These are phyloP conservation scores for carrot (Daucus carota) DNA, from an alignment of 129 eudicot species.

Conservation along the genomic window DH1_v3.0 NC_030386.2:22924001-22924500, in stretches of 20 bases:
- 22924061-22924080: conserved; percentile 79
- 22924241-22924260: conserved; percentile 69
- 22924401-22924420: background rate
- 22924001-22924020: conserved; percentile 52
- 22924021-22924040: conserved; percentile 36
- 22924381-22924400: background rate
- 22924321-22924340: conserved; percentile 68
- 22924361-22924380: background rate
- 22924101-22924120: conserved; percentile 81
- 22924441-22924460: background rate
- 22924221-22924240: conserved; percentile 63
- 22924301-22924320: conserved; percentile 97
- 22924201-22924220: conserved; percentile 96
- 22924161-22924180: background rate
- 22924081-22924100: conserved; percentile 96
- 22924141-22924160: conserved; percentile 9
- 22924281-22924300: conserved; percentile 61
- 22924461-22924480: background rate
- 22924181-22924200: conserved; percentile 36
- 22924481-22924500: background rate
- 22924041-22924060: conserved; percentile 41
- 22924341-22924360: conserved; percentile 13
- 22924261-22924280: conserved; percentile 48
- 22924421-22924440: background rate
- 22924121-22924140: conserved; percentile 59